These are phyloP conservation scores for Astragalus membranaceus DNA, from an alignment of 306 rosid genomes.

Conservation along the genomic window DNA sequence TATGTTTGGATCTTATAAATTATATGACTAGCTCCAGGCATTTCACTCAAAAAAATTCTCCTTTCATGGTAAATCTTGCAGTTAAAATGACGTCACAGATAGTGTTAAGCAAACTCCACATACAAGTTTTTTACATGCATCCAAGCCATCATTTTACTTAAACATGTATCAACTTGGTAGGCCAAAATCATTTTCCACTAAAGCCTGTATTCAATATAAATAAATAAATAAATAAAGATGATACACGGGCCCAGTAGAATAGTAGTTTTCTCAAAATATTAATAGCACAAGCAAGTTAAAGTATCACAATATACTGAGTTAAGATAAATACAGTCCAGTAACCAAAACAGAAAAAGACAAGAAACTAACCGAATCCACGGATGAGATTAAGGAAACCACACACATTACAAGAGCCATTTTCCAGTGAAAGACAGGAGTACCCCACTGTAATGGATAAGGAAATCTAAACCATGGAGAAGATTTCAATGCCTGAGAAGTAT, in stretches of 20 bases:
- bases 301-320: neutral
- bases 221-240: neutral
- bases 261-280: neutral
- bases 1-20: conserved; percentile 8
- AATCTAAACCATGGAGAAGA: conserved; percentile 97
- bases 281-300: conserved; percentile 1
- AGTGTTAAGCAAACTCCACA: no score
- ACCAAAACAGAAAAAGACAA: conserved; percentile 26
- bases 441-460: conserved; percentile 99
- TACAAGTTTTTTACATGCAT: no score
- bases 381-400: conserved; percentile 80
- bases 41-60: neutral
- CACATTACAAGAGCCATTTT: conserved; percentile 94
- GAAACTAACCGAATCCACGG: conserved; percentile 95
- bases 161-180: neutral
- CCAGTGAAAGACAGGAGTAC: conserved; percentile 97
- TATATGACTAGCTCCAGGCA: neutral
- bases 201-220: neutral
- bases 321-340: conserved; percentile 3
- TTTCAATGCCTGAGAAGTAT: conserved; percentile 71
- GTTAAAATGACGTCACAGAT: no score
- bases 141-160: neutral
- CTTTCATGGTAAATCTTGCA: no score
- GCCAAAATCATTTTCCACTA: conserved; percentile 1
- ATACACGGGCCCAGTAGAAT: neutral